Evolutionary conservation across 2,329 filamentous ascomycete genomes (phyloP).

Genomic region (Chaetomium olivaceum): DNA sequence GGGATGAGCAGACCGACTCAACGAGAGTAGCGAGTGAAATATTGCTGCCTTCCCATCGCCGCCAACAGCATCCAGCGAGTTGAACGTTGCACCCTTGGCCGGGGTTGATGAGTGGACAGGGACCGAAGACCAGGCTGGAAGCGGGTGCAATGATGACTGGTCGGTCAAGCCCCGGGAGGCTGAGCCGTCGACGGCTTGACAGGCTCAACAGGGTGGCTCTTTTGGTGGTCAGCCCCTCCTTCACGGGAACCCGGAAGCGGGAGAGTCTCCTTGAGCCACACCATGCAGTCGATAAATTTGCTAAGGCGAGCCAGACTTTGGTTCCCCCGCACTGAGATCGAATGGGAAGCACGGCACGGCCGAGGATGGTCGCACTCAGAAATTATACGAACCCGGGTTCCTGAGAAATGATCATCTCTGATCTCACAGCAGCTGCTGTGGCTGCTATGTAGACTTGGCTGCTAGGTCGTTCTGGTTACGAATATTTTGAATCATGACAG

Average conservation of each 20-base stretch:
- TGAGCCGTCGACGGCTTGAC: constrained; percentile 15
- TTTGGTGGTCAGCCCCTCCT: constrained; percentile 12
- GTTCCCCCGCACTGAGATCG: constrained; percentile 14
- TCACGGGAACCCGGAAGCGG: constrained; percentile 11
- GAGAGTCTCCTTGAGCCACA: constrained; percentile 24
- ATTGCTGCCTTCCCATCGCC: constrained; percentile 14
- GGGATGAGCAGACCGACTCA: constrained; percentile 13
- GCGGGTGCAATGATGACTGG: constrained; percentile 15
- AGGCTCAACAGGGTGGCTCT: background rate
- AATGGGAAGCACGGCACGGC: constrained; percentile 17
- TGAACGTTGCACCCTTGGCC: constrained; percentile 25
- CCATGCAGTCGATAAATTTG: constrained; percentile 10
- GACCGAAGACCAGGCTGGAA: constrained; percentile 15
- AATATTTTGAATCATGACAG: constrained; percentile 9
- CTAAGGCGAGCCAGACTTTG: constrained; percentile 9
- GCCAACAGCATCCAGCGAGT: background rate
- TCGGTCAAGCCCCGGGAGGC: constrained; percentile 15
- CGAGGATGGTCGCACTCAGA: constrained; percentile 10
- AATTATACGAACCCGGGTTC: constrained; percentile 15
- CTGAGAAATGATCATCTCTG: background rate
- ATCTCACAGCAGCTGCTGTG: constrained; percentile 8
- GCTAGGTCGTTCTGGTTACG: background rate
- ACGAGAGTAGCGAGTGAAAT: constrained; percentile 5
- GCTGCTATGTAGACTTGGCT: background rate
- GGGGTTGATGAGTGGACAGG: constrained; percentile 21